Evolutionary conservation across 805 yeast genomes (phyloP), one percentile per base, ranked within the genome.

Genomic region (Hyphopichia homilentoma): DNA sequence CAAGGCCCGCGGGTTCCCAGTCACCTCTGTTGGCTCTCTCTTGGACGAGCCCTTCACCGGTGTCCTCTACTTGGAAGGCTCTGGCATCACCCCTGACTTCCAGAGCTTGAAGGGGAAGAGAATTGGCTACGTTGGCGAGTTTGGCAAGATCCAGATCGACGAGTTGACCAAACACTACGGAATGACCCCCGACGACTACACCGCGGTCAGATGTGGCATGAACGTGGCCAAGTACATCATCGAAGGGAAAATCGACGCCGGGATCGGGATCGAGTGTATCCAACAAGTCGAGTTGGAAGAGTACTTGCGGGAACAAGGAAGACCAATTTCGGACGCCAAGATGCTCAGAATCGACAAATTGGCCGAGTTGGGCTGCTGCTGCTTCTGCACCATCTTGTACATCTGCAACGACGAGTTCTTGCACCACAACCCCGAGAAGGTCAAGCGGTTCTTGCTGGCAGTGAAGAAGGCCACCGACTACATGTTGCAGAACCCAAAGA

Each of bases 11-110:
- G 78, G 78, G 7, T 74, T 59, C 47, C 76, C 76, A 18, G 77
- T 74, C 15, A 75, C 78, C 14, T 70, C 79, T 11, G 66, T 74
- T 30, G 79, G 73, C 2, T 72, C 78, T 4, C 54, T 74, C 29
- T 58, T 74, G 38, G 79, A 74, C 43, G 79, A 74, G 44, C 80
- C 79, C 6, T 74, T 74, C 52, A 74, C 79, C 13, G 79, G 79
- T 21, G 65, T 74, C 24, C 56, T 74, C 37, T 74, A 72, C 50
- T 54, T 74, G 47, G 65, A 70, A 43, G 73, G 70, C 2, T 56
- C 65, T 30, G 79, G 79, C 14, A 66, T 73, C 43, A 68, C 77
- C 25, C 47, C 63, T 7, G 78, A 74, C 48, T 74, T 74, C 54
- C 54, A 52, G 25, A 68, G 77, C 4, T 59, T 74, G 45, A 73